phyloP scores from a whole-genome alignment of 495 filamentous ascomycete genomes.

The Daldinia concentrica region DNA sequence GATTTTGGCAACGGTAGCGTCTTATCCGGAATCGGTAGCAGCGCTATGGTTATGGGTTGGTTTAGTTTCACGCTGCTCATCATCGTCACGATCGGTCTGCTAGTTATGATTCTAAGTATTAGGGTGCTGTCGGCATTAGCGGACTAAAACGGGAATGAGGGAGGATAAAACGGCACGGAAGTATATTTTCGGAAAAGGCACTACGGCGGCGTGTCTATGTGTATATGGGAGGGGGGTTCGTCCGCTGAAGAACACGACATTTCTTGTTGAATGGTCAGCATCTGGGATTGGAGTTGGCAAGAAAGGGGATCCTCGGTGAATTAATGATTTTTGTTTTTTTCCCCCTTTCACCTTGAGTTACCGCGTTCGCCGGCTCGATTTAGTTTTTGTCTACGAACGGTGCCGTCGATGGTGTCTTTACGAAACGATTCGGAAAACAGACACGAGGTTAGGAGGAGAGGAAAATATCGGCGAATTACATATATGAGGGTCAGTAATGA shows the following conservation, averaged over 20 bases:
- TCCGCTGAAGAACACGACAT: conserved; percentile 24
- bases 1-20: conserved; percentile 96
- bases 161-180: background rate
- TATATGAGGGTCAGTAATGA: conserved; percentile 33
- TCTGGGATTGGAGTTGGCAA: conserved; percentile 40
- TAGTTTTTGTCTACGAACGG: background rate
- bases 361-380: background rate
- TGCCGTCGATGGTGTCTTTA: background rate
- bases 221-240: conserved; percentile 35
- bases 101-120: conserved; percentile 96
- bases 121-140: conserved; percentile 66
- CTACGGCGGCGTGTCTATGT: conserved; percentile 17
- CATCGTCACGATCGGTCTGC: conserved; percentile 89
- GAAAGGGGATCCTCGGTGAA: conserved; percentile 26
- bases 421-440: conserved; percentile 7
- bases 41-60: conserved; percentile 96
- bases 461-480: conserved; percentile 16
- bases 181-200: background rate
- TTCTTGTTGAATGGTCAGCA: conserved; percentile 35
- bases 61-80: conserved; percentile 93
- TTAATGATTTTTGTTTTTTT: conserved; percentile 34
- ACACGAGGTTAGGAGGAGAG: conserved; percentile 7
- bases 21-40: conserved; percentile 84
- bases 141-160: conserved; percentile 35
- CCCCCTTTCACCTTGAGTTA: background rate